Percentiles rank a stretch among this genome's conserved stretches.
These are phyloP conservation scores for Acanthamoeba quina DNA, from an alignment of 208 protist species.

Conservation along the genomic window DNA sequence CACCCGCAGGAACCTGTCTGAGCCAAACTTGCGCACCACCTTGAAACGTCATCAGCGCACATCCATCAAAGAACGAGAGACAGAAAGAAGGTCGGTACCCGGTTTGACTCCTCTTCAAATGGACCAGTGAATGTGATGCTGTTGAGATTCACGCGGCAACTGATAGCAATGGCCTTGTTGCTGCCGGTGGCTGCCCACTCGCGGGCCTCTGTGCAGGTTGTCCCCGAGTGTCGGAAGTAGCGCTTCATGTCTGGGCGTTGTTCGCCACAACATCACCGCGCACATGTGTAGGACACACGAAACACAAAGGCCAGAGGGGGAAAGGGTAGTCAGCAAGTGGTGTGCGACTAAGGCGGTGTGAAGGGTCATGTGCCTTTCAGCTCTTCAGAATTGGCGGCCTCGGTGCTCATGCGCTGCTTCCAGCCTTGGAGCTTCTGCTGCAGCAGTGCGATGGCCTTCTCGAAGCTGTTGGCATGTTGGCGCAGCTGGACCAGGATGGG, in stretches of 20 bases:
- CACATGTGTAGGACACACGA: too few species aligned
- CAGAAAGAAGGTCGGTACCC: background rate
- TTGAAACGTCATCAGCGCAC: background rate
- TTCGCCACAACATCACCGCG: too few species aligned
- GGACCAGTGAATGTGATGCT: background rate
- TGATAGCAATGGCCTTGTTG: background rate
- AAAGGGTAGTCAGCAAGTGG: too few species aligned
- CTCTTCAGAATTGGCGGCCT: background rate
- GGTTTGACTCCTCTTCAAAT: background rate
- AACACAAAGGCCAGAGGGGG: too few species aligned
- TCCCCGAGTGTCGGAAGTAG: background rate
- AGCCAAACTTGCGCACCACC: slow-evolving; percentile 16
- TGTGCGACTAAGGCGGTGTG: too few species aligned
- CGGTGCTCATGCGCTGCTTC: background rate
- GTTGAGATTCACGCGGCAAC: background rate
- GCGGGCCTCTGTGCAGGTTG: background rate
- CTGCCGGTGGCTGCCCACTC: background rate
- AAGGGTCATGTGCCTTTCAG: too few species aligned
- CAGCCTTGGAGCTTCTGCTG: too few species aligned
- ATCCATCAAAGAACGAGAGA: background rate
- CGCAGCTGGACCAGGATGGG: background rate
- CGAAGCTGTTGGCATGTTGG: background rate
- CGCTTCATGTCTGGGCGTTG: background rate
- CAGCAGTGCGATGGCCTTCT: background rate
- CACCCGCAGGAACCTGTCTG: slow-evolving; percentile 13